Base-by-base conservation (phyloP, 495 filamentous ascomycete genomes). In the Trichocladium antarcticum region DNA sequence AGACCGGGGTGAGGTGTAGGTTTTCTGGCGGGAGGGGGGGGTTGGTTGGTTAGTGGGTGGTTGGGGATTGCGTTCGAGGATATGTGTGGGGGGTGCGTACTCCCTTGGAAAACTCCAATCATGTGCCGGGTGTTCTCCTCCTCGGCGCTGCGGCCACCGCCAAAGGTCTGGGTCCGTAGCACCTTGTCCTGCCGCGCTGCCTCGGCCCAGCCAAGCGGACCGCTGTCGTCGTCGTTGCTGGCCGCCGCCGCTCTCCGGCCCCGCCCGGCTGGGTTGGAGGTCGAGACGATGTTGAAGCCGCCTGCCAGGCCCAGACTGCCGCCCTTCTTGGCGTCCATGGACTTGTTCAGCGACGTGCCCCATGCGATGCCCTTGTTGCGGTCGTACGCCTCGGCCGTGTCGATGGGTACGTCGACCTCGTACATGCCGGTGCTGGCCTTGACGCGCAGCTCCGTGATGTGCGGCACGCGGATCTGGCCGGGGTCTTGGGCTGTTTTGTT, bases 91-190 rank as follows among this genome's bases (percentile, higher is more conserved):
- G 16, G 17, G 16, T n/a, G 53, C 68, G 50, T 22, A 73, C 71
- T 64, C 31, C 68, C 70, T 51, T 72, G 65, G 43, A 74, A 72
- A 4, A 74, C 69, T 15, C 69, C 72, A n/a, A 74, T 66, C 66
- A 71, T 70, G 57, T 68, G 66, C 47, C 63, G 57, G 6, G 65
- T 65, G 50, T 65, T 62, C 21, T 61, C 57, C 50, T 67, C 59
- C 16, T 59, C 49, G 5, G 60, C 57, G 17, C 64, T 64, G 48
- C 53, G 39, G 15, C 60, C 60, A 14, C 72, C 72, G 47, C 67
- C 66, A 17, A 71, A 58, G 5, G 70, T 74, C 56, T 71, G 65
- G 12, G 61, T 71, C 28, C 61, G 51, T 41, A 74, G 49, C 1
- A 71, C 70, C 32, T 66, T 71, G 48, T 65, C 67, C 47, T 65